Evolutionary conservation across 805 yeast species (phyloP), one percentile per base, ranked within the genome.

Genomic region (Yarrowia sp.): DNA sequence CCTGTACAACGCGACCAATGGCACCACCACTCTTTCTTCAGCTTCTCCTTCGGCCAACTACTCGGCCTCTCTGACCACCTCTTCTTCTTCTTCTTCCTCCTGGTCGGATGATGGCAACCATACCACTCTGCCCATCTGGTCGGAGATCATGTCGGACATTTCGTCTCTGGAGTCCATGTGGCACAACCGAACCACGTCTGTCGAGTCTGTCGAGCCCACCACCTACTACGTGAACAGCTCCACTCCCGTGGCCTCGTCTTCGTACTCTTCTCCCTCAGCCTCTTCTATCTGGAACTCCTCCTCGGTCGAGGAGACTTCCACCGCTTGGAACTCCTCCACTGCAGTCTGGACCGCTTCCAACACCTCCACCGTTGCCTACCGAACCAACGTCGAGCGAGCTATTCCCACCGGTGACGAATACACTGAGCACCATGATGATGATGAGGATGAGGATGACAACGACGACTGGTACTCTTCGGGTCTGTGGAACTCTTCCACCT

Each of bases 261-360:
- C 55, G 17, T 49, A 15, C 17, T 34, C 55, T 17, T 49, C 36
- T 33, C 13, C 36, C n/a, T 49, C 53, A 4, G 13, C 50, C 13
- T 46, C 50, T 17, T 33, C 24, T 33, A 8, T 15, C 52, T 47
- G 52, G 52, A 47, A 47, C 52, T 44, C 49, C 8, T 20, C 49
- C 9, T 9, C 49, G 13, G 20, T 36, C 34, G 34, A 9, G 9
- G 52, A 20, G 52, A 49, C 55, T 15, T 49, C 55, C 40, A 34
- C 58, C 15, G 36, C 12, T 9, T 53, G 60, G 60, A 53, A 53
- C 44, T 38, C 60, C 13, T 53, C 60, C 60, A 53, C 60, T 6
- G 60, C 60, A 39, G 44, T n/a, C 44, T 53, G 44, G 60, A 53
- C 43, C 44, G 44, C 60, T 38, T 53, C 60, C 60, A 53, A 53